Conservation (phyloP, 352 stramenopile genomes). For the Pythium insidiosum region DNA sequence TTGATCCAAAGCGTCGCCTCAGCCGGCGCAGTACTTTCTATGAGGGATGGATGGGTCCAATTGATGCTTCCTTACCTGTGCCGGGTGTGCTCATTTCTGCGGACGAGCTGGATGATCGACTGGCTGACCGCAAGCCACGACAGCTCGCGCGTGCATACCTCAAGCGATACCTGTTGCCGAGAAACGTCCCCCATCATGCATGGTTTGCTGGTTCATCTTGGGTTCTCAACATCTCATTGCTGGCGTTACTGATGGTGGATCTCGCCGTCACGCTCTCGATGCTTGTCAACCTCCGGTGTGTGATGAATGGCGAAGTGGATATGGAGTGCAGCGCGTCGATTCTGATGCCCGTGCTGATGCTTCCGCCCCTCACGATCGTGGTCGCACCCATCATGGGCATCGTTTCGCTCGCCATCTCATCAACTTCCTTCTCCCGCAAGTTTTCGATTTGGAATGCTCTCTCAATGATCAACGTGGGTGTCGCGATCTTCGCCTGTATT, state of each 20-base stretch:
- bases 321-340: constrained; percentile 61
- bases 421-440: constrained; percentile 52
- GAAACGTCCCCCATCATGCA: constrained; percentile 44
- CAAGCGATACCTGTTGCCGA: constrained; percentile 36
- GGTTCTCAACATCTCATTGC: constrained; percentile 58
- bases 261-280: constrained; percentile 75
- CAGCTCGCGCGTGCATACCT: constrained; percentile 38
- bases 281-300: constrained; percentile 73
- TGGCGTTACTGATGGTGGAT: constrained; percentile 65
- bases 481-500: constrained; percentile 60
- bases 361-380: constrained; percentile 61
- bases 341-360: constrained; percentile 60
- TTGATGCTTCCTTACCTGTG: constrained; percentile 65
- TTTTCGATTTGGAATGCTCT: constrained; percentile 77
- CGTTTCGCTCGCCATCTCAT: constrained; percentile 61
- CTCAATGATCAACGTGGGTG: constrained; percentile 66
- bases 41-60: constrained; percentile 58
- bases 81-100: constrained; percentile 62
- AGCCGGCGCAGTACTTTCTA: constrained; percentile 38
- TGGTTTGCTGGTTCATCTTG: constrained; percentile 52
- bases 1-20: no score
- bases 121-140: constrained; percentile 28
- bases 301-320: constrained; percentile 63
- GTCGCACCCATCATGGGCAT: constrained; percentile 71
- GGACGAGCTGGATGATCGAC: constrained; percentile 53